Conservation (phyloP, 306 rosid genomes). For the Abrus pulchellus region DNA sequence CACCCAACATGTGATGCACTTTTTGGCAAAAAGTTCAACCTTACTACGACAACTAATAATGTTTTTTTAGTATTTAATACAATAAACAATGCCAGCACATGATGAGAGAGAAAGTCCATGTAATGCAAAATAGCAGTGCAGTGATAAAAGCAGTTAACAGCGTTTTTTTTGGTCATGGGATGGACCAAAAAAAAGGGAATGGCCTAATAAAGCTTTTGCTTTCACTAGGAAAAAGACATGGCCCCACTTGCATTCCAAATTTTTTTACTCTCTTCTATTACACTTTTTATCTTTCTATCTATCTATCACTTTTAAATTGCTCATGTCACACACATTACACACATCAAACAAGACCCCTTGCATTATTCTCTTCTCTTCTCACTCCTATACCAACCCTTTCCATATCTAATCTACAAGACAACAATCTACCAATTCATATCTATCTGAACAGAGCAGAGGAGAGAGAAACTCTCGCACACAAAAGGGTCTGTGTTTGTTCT, state of each 20-base stretch:
- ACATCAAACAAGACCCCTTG: constrained; percentile 42
- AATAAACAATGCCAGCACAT: constrained; percentile 25
- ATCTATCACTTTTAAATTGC: constrained; percentile 43
- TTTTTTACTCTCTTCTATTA: constrained; percentile 37
- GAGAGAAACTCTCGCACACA: constrained; percentile 28
- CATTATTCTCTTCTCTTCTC: constrained; percentile 53
- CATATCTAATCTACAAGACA: constrained; percentile 50
- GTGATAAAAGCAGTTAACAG: not conserved
- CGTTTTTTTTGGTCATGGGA: constrained; percentile 7
- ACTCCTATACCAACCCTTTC: constrained; percentile 54
- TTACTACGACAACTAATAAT: constrained; percentile 13
- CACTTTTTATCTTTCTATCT: constrained; percentile 60
- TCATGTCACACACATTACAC: constrained; percentile 55
- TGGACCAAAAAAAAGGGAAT: constrained; percentile 52
- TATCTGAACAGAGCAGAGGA: constrained; percentile 46
- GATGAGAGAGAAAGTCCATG: not conserved
- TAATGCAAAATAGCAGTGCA: not conserved
- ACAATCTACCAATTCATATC: constrained; percentile 56
- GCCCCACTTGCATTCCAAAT: constrained; percentile 62
- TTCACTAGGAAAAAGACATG: constrained; percentile 65
- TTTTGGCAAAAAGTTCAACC: constrained; percentile 41
- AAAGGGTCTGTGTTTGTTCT: constrained; percentile 41
- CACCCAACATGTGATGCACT: constrained; percentile 52
- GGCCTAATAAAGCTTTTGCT: constrained; percentile 48
- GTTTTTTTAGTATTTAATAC: constrained; percentile 3